Base-by-base conservation (phyloP, 345 rosid genomes). In the Rhodomyrtus tomentosa region DNA sequence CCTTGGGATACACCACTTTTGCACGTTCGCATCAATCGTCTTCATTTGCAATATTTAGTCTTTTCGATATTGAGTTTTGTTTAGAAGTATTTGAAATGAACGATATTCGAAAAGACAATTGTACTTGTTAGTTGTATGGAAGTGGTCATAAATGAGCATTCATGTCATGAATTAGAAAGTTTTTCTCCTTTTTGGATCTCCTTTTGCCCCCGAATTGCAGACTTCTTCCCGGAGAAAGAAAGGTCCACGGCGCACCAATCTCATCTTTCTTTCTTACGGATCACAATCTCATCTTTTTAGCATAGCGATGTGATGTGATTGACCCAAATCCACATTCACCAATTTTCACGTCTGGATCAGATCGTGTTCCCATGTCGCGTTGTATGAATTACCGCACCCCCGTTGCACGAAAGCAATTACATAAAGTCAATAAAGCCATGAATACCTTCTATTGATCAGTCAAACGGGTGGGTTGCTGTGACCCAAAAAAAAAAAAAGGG, bases 381-480 rank as follows among this genome's bases (percentile, higher is more conserved):
- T 32, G 7, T 32, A n/a, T n/a, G 45, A 18, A 9, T 68, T 18
- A 68, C 2, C 12, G 18, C 24, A 4, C 12, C 3, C 4, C 3
- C 24, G 3, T 32, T 18, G 4, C 21, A 5, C 22, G 5, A 68
- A 68, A 18, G 22, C 12, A 6, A 62, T 32, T 16, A 32, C 9
- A 32, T 2, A 9, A 1, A 32, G 24, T 7, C 1, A 1, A 36
- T 8, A 45, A 68, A 8, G 12, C 5, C 5, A 62, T 5, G 2
- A 4, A 9, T 1, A 0, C 4, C 16, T 1, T 1, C 22, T 7
- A 4, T 48, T 10, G 50, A 48, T 3, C 13, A 1, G 50, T 48
- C 50, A 48, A 48, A 10, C 50, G 50, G 50, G n/a, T n/a, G n/a
- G n/a, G n/a, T n/a, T n/a, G n/a, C n/a, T n/a, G n/a, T n/a, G n/a